Conservation (phyloP, 495 filamentous ascomycete genomes). For the Lindgomyces ingoldianus region DNA sequence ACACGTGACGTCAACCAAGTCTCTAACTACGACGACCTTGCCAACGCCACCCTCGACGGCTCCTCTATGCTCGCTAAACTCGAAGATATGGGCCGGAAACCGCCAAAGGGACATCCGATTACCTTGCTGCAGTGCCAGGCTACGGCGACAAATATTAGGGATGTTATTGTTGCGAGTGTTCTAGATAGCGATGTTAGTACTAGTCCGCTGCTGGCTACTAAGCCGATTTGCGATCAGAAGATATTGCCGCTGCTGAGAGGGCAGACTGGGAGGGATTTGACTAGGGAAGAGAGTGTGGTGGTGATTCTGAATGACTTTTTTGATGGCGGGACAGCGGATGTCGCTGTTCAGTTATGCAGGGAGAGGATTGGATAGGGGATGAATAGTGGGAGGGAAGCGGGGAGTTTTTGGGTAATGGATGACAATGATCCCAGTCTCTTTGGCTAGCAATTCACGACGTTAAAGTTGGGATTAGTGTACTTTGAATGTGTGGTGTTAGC, state of each 20-base stretch:
- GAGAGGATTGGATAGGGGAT: constrained; percentile 41
- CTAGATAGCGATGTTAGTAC: constrained; percentile 48
- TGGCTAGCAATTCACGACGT: too few species aligned
- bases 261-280: constrained; percentile 46
- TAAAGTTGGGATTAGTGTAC: too few species aligned
- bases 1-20: constrained; percentile 49
- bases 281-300: constrained; percentile 45
- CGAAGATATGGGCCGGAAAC: constrained; percentile 43
- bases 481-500: too few species aligned
- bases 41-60: constrained; percentile 54
- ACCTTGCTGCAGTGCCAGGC: constrained; percentile 58
- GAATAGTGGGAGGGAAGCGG: not conserved
- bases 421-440: too few species aligned
- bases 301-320: constrained; percentile 60
- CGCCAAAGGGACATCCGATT: constrained; percentile 46
- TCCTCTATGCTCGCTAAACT: constrained; percentile 51
- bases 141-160: constrained; percentile 54
- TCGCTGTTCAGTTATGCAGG: constrained; percentile 49
- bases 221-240: constrained; percentile 54
- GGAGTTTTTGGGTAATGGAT: too few species aligned
- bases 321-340: constrained; percentile 56
- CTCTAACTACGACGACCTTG: constrained; percentile 55
- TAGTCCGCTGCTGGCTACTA: constrained; percentile 53
- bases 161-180: constrained; percentile 52
- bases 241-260: constrained; percentile 53